A percentile compares a stretch with the other conserved stretches of the same genome.
These are phyloP conservation scores for Beauveria caledonica DNA, from an alignment of 2,329 filamentous ascomycete species.

Conservation along the genomic window DNA sequence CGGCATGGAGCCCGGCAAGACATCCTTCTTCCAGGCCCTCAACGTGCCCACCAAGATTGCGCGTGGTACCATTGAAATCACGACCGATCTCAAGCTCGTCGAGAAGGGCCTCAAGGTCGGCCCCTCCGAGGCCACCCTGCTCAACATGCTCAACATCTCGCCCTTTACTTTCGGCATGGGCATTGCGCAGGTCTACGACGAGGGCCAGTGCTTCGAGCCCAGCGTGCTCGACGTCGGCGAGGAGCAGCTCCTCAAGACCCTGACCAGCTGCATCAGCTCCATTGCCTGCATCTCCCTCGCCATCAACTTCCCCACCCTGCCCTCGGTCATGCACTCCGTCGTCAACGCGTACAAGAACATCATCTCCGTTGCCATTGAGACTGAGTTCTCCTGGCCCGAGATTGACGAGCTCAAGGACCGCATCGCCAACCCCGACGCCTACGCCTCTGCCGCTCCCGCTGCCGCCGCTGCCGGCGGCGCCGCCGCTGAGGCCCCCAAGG, in stretches of 20 bases:
- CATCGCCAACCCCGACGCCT: constrained; percentile 97
- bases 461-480: constrained; percentile 48
- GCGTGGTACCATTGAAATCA: constrained; percentile 99
- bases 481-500: constrained; percentile 47
- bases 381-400: constrained; percentile 88
- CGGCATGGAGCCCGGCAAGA: constrained; percentile 99
- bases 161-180: constrained; percentile 99
- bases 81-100: constrained; percentile 93
- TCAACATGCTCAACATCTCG: constrained; percentile 99
- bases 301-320: constrained; percentile 88
- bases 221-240: constrained; percentile 88
- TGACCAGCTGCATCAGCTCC: constrained; percentile 73
- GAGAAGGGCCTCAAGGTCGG: constrained; percentile 91
- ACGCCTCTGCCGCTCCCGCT: constrained; percentile 72
- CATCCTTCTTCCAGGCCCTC: constrained; percentile 99
- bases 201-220: constrained; percentile 85
- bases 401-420: constrained; percentile 99
- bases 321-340: constrained; percentile 91
- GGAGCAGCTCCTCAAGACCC: constrained; percentile 80
- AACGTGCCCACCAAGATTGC: constrained; percentile 99
- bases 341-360: constrained; percentile 99
- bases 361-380: constrained; percentile 80
- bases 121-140: constrained; percentile 93
- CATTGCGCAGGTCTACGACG: constrained; percentile 92
- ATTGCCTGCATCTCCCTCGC: constrained; percentile 89